Evolutionary conservation across 1,284 basidiomycete genomes (phyloP).

Genomic region (Apiotrichum veenhuisii): DNA sequence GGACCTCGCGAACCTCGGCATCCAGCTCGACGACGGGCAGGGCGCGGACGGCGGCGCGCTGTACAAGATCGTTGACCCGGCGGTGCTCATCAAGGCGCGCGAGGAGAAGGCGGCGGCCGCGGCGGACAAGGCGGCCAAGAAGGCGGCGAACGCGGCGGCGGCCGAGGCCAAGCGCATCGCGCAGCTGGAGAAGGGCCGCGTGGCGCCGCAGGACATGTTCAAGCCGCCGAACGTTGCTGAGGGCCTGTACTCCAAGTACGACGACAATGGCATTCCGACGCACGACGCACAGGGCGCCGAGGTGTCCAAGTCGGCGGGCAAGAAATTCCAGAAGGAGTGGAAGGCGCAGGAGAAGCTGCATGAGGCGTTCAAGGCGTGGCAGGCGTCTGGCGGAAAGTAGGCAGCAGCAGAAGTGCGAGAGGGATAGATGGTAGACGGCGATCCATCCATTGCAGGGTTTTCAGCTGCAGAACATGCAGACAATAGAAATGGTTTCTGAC

Average conservation of each 20-base stretch:
- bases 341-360: conserved; percentile 73
- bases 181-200: conserved; percentile 77
- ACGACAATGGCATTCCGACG: conserved; percentile 77
- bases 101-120: conserved; percentile 80
- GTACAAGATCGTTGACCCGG: conserved; percentile 85
- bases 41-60: conserved; percentile 89
- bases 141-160: conserved; percentile 67
- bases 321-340: conserved; percentile 78
- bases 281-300: conserved; percentile 80
- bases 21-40: conserved; percentile 88
- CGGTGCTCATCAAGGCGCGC: conserved; percentile 73
- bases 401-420: no score
- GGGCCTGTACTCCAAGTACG: conserved; percentile 71
- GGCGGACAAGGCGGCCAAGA: conserved; percentile 76
- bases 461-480: no score
- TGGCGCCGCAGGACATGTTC: conserved; percentile 75
- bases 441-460: no score
- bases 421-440: no score
- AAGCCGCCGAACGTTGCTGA: conserved; percentile 70
- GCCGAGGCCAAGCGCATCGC: conserved; percentile 69
- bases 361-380: conserved; percentile 57
- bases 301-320: conserved; percentile 73
- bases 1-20: conserved; percentile 86
- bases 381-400: conserved; percentile 23
- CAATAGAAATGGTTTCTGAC: no score